Conservation (phyloP, 192 early-diverging fungal species). For the Thamnidium elegans region DNA sequence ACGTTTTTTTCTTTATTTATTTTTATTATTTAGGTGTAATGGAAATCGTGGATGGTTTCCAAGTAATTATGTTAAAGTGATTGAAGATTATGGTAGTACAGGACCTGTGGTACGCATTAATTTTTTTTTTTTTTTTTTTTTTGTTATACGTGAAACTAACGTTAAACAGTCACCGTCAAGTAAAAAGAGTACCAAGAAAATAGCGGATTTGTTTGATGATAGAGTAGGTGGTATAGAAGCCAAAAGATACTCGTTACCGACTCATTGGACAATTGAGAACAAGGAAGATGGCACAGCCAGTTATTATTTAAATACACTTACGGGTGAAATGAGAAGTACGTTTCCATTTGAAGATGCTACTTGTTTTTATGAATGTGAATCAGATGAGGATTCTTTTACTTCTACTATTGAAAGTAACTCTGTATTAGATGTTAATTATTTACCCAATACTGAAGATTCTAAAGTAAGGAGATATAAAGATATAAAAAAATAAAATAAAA, state of each 20-base stretch:
- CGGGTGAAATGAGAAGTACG: conserved; percentile 32
- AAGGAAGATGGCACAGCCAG: conserved; percentile 30
- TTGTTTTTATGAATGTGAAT: conserved; percentile 9
- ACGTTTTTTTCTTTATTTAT: not conserved
- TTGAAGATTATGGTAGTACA: conserved; percentile 37
- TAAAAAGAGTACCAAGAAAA: not conserved
- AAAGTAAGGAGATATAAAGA: no score
- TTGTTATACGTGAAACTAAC: no score
- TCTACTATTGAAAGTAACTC: conserved; percentile 10
- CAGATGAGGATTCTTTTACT: conserved; percentile 14
- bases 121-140: not conserved
- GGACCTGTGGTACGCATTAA: not conserved
- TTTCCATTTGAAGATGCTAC: conserved; percentile 16
- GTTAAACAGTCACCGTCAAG: not conserved
- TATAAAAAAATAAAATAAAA: no score
- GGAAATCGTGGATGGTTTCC: conserved; percentile 88
- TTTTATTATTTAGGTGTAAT: conserved; percentile 39
- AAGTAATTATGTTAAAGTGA: conserved; percentile 73
- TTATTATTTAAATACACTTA: conserved; percentile 34
- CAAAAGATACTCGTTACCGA: not conserved
- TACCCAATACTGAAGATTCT: no score
- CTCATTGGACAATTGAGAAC: conserved; percentile 16
- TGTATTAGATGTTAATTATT: not conserved
- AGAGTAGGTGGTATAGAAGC: not conserved
- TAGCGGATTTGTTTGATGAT: not conserved